These are phyloP conservation scores for Triticum timopheevii DNA, from an alignment of 176 grass and related monocot genomes.

Conservation along the genomic window DNA sequence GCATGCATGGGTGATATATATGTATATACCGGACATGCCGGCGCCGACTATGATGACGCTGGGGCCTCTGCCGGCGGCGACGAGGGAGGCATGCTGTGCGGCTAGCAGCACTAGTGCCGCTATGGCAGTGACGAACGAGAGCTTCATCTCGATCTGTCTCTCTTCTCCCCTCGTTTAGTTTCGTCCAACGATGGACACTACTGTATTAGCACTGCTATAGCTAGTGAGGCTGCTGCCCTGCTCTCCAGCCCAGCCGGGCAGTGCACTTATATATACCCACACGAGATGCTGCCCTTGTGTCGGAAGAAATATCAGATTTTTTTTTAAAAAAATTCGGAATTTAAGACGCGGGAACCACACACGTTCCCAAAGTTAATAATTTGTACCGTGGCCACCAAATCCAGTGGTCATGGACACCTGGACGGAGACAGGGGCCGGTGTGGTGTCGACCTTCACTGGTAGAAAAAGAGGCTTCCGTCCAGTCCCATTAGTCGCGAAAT, in stretches of 20 bases:
- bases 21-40: not conserved
- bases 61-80: not conserved
- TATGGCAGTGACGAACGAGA: not conserved
- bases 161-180: not conserved
- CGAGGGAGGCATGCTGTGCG: not conserved
- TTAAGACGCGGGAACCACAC: constrained; percentile 5
- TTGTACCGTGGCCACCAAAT: not conserved
- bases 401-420: not conserved
- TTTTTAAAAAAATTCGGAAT: not conserved
- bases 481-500: too few species aligned
- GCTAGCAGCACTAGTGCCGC: not conserved
- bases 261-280: not conserved
- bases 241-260: not conserved
- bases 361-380: not conserved
- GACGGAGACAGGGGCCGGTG: not conserved
- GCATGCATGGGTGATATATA: not conserved
- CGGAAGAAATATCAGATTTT: not conserved
- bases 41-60: constrained; percentile 25
- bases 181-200: not conserved
- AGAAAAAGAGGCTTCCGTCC: too few species aligned
- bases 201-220: not conserved
- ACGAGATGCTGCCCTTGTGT: not conserved
- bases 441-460: not conserved
- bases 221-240: not conserved
- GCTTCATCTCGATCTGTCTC: not conserved